phyloP scores from a whole-genome alignment of 305 asterid genomes.

The Ajuga reptans region DNA sequence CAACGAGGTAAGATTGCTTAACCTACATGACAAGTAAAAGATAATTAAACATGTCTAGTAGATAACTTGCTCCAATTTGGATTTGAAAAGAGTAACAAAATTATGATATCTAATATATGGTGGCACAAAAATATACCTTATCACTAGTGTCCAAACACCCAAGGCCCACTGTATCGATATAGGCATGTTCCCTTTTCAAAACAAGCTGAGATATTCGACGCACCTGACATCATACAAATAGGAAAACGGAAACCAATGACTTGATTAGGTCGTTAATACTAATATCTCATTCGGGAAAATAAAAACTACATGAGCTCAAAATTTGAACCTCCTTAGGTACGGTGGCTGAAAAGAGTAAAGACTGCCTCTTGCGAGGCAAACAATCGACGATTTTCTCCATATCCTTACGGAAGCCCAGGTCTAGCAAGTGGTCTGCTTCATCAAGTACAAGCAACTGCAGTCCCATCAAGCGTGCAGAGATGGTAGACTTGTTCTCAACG shows the following conservation, averaged over 20 bases:
- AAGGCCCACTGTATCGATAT: constrained; percentile 67
- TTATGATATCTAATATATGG: background rate
- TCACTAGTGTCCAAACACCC: constrained; percentile 59
- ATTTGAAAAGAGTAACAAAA: background rate
- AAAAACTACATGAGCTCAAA: constrained; percentile 14
- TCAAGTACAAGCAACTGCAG: constrained; percentile 81
- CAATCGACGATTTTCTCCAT: constrained; percentile 87
- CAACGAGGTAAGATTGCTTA: constrained; percentile 60
- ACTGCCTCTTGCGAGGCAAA: constrained; percentile 78
- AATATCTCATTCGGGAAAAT: background rate
- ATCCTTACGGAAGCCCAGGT: constrained; percentile 86
- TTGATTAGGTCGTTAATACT: background rate
- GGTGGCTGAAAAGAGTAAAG: constrained; percentile 78
- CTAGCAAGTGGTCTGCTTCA: constrained; percentile 81
- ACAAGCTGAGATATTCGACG: constrained; percentile 86
- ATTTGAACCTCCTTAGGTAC: constrained; percentile 70
- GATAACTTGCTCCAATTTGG: background rate
- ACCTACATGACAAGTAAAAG: constrained; percentile 43
- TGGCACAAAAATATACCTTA: constrained; percentile 35
- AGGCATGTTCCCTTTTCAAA: constrained; percentile 68
- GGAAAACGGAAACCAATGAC: constrained; percentile 10
- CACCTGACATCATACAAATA: constrained; percentile 51
- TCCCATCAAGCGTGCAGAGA: constrained; percentile 78
- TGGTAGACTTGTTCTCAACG: constrained; percentile 82
- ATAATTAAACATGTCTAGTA: constrained; percentile 7